Evolutionary conservation across 2,329 filamentous ascomycete species (phyloP), one percentile per base, ranked within the genome.

Genomic region (Cercospora sojina): DNA sequence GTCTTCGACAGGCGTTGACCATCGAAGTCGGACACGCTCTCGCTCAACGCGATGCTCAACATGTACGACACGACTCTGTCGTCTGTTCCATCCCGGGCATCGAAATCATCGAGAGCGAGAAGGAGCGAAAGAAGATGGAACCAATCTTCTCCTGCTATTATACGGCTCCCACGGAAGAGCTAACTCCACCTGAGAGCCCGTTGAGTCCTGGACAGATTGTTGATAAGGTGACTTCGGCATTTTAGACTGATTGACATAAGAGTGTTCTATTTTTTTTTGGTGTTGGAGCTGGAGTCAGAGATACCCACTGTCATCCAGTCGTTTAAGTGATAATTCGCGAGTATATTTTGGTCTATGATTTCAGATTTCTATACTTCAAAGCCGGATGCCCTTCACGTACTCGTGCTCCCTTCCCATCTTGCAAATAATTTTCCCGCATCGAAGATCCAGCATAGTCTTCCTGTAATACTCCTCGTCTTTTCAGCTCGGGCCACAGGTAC

Each of bases 401-500:
- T 25, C 69, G 51, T 53, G 74, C 62, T 7, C 74, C 74, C 59
- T 69, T 60, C 0, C 73, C 74, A 66, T 75, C 74, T 55, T 68
- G 68, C 56, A 72, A 61, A 66, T 72, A 77, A 51, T 72, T 76
- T 61, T 74, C 73, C 7, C 74, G 63, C 74, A 76, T 74, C 9
- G 70, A 71, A 1, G 59, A 63, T 0, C 74, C 73, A 8, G 70
- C 67, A 41, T 71, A 73, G 10, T 74, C 71, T 51, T 74, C 65
- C 55, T 74, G 72, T 60, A 79, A 75, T 1, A 80, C 70, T 0
- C 78, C 79, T 25, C 79, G 69, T 53, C 66, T 70, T 57, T 73
- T 70, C 71, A 80, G 67, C 66, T 80, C 79, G 1, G 78, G 79
- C 62, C 79, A 72, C 3, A 80, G 65, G 31, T 77, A 70, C 38